Conservation (phyloP, 176 grass and related monocot genomes). For the Musa acuminata region DNA sequence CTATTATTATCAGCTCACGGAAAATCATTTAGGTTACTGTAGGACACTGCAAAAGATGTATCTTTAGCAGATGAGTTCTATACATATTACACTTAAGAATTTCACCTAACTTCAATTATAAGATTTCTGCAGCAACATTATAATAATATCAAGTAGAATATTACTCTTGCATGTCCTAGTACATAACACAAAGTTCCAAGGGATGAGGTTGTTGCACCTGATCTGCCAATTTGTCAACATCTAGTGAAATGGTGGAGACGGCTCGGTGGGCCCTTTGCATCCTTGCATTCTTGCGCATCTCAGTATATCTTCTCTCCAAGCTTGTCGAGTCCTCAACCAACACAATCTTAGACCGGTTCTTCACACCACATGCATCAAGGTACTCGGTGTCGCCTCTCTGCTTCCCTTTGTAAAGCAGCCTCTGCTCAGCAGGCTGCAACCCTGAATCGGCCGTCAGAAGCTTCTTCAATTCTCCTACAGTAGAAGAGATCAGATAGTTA, state of each 20-base stretch:
- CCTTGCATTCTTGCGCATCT: constrained; percentile 56
- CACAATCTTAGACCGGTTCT: constrained; percentile 75
- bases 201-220: constrained; percentile 37
- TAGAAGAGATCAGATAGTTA: too few species aligned
- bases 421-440: constrained; percentile 69
- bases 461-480: constrained; percentile 87
- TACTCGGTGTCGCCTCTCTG: constrained; percentile 47
- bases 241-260: constrained; percentile 53
- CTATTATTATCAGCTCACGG: too few species aligned
- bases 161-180: too few species aligned
- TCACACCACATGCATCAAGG: constrained; percentile 68
- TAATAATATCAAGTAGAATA: too few species aligned
- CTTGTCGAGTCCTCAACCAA: constrained; percentile 58
- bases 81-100: too few species aligned
- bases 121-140: too few species aligned
- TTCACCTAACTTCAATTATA: too few species aligned
- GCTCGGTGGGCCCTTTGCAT: constrained; percentile 56
- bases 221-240: constrained; percentile 78
- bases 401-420: constrained; percentile 56
- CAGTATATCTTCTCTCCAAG: constrained; percentile 67
- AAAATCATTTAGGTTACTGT: too few species aligned
- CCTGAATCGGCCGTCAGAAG: constrained; percentile 48
- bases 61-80: too few species aligned
- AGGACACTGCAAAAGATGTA: too few species aligned
- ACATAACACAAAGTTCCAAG: not conserved